These are phyloP conservation scores for Saccharomyces pastorianus DNA, from an alignment of 1,139 yeast species.

Conservation along the genomic window DNA sequence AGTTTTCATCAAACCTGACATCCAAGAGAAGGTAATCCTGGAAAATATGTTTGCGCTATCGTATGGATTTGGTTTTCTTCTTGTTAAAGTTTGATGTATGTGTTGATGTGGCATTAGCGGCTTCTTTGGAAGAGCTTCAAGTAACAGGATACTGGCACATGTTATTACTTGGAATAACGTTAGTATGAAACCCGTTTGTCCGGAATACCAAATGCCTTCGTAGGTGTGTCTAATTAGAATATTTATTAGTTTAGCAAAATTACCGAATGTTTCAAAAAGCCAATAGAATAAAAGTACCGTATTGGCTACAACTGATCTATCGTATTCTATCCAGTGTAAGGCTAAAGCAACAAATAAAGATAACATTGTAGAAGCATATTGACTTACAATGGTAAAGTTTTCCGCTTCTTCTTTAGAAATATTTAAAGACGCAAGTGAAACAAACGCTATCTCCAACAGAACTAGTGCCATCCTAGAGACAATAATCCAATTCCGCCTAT, in stretches of 20 bases:
- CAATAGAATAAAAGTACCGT: slow-evolving; percentile 71
- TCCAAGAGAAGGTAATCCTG: slow-evolving; percentile 79
- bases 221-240: slow-evolving; percentile 41
- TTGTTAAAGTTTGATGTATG: slow-evolving; percentile 34
- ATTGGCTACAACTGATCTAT: slow-evolving; percentile 55
- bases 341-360: slow-evolving; percentile 42
- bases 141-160: slow-evolving; percentile 42
- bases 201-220: slow-evolving; percentile 26
- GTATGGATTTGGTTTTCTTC: slow-evolving; percentile 46
- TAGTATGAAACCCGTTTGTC: slow-evolving; percentile 36
- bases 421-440: slow-evolving; percentile 20
- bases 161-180: slow-evolving; percentile 43
- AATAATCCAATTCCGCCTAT: slow-evolving; percentile 36
- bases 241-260: slow-evolving; percentile 41
- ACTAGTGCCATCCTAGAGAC: slow-evolving; percentile 31
- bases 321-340: slow-evolving; percentile 67
- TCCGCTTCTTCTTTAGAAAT: slow-evolving; percentile 11
- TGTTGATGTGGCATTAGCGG: slow-evolving; percentile 35
- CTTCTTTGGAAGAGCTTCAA: slow-evolving; percentile 49
- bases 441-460: slow-evolving; percentile 26
- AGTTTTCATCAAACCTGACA: slow-evolving; percentile 79
- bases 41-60: slow-evolving; percentile 81
- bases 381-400: slow-evolving; percentile 26
- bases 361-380: slow-evolving; percentile 24
- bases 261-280: slow-evolving; percentile 47